Base-by-base conservation (phyloP, 2,329 filamentous ascomycete genomes). In the Penicillium corylophilum region DNA sequence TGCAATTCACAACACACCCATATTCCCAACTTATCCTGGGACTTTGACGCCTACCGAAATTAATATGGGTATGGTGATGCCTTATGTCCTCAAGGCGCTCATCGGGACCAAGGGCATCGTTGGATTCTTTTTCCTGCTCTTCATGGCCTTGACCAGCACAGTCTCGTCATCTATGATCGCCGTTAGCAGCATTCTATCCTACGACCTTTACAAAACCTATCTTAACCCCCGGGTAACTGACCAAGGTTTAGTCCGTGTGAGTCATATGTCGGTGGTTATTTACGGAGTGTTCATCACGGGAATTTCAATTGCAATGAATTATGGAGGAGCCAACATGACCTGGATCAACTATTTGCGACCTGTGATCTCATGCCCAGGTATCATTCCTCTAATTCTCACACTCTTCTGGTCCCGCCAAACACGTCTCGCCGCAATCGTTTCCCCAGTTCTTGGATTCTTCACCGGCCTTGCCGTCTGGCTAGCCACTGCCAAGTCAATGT, bases 71-170 rank as follows among this genome's bases (percentile, higher is more conserved):
- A 66, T 79, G 43, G 76, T 78, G 1, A 77, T 79, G 75, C 76
- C 77, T 4, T 78, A 77, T 46, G 67, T 71, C 0, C 62, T 77
- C 12, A 71, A 74, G 41, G 74, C 75, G 0, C 60, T 79, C 0
- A 71, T 78, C 8, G 77, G 77, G 5, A 66, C 68, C 38, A 67
- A 68, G 9, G 77, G 74, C 0, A 74, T 74, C 9, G 66, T 70
- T 2, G 77, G 69, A 2, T 72, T 77, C 43, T 72, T 81, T 15
- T 69, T 81, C 0, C 65, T 80, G 7, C 63, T 79, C 1, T 80
- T 80, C 64, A 80, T 80, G 78, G 76, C 78, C 4, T 59, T 80
- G 23, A 81, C 78, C 0, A 77, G 73, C 46, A 79, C 77, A 0
- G 71, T 79, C 0, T 79, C 76, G 0, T 78, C 78, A 0, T 76